Percentiles rank a stretch among this genome's conserved stretches.
These are phyloP conservation scores for Thelonectria discophora DNA, from an alignment of 2,329 filamentous ascomycete species.

Conservation along the genomic window DNA sequence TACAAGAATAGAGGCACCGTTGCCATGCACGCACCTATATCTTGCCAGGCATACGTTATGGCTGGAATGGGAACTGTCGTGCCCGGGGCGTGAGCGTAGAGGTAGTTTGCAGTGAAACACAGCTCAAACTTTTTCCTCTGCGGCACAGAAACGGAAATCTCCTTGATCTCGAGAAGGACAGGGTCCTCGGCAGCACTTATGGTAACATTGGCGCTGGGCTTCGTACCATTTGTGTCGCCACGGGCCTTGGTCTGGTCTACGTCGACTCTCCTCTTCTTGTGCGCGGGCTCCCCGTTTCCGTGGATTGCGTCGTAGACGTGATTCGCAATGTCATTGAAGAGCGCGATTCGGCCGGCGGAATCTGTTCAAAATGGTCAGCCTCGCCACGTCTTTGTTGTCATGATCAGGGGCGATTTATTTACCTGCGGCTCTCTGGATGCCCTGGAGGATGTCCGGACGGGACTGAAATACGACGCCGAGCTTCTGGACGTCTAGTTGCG, in stretches of 20 bases:
- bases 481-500: conserved; percentile 58
- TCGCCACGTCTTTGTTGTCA: conserved; percentile 3
- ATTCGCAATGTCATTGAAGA: conserved; percentile 66
- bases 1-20: background rate
- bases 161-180: conserved; percentile 68
- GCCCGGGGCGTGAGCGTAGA: conserved; percentile 65
- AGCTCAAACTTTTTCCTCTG: conserved; percentile 75
- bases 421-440: conserved; percentile 64
- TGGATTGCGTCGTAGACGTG: conserved; percentile 59
- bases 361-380: conserved; percentile 49
- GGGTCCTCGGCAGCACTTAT: conserved; percentile 58
- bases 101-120: conserved; percentile 66
- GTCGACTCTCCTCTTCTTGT: conserved; percentile 64
- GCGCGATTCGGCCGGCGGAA: conserved; percentile 56
- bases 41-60: conserved; percentile 67
- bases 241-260: conserved; percentile 46
- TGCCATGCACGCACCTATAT: conserved; percentile 62
- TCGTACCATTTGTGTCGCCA: conserved; percentile 31
- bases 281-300: conserved; percentile 54
- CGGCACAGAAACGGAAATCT: conserved; percentile 73
- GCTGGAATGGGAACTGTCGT: conserved; percentile 61
- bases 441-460: conserved; percentile 64
- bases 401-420: conserved; percentile 41
- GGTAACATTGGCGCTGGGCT: conserved; percentile 32
- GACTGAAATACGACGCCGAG: conserved; percentile 63